A percentile compares a stretch with the other conserved stretches of the same genome.
phyloP scores from a whole-genome alignment of 352 stramenopile species.

The Phytophthora meadii region DNA sequence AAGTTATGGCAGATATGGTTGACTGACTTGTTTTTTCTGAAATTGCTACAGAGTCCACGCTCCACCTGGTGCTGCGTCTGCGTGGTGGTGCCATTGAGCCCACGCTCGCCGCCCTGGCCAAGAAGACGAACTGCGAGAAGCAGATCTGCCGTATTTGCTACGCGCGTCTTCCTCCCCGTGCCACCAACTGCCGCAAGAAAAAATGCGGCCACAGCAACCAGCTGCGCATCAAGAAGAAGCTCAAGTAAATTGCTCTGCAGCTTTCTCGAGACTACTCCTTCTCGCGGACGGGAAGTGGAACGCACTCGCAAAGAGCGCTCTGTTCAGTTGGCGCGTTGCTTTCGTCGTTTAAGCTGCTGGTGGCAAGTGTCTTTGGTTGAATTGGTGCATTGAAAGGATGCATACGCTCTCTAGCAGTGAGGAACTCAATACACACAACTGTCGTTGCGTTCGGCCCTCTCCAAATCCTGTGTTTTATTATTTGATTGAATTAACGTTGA shows the following conservation, averaged over 20 bases:
- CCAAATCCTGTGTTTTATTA: conserved; percentile 10
- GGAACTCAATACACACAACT: conserved; percentile 41
- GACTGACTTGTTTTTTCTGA: conserved; percentile 9
- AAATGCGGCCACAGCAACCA: conserved; percentile 99
- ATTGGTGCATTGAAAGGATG: conserved; percentile 20
- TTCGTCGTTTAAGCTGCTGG: conserved; percentile 9
- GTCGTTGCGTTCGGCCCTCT: conserved; percentile 41
- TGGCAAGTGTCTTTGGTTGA: conserved; percentile 13
- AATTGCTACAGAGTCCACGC: conserved; percentile 87
- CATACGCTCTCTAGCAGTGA: conserved; percentile 10
- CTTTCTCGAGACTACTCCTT: conserved; percentile 14
- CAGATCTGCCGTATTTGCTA: conserved; percentile 99
- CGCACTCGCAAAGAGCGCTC: conserved; percentile 20
- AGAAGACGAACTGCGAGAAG: conserved; percentile 99
- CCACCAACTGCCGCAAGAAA: conserved; percentile 99
- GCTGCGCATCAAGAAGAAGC: conserved; percentile 99
- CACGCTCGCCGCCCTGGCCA: conserved; percentile 97
- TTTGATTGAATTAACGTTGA: neutral
- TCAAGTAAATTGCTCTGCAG: conserved; percentile 93
- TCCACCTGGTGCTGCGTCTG: conserved; percentile 96
- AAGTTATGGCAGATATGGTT: neutral
- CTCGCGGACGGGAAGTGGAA: conserved; percentile 22
- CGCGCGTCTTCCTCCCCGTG: conserved; percentile 98
- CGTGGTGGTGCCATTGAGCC: conserved; percentile 96
- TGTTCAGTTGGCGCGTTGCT: conserved; percentile 14